Conservation (phyloP, 352 stramenopile genomes). For the Thalassiosira allenii region DNA sequence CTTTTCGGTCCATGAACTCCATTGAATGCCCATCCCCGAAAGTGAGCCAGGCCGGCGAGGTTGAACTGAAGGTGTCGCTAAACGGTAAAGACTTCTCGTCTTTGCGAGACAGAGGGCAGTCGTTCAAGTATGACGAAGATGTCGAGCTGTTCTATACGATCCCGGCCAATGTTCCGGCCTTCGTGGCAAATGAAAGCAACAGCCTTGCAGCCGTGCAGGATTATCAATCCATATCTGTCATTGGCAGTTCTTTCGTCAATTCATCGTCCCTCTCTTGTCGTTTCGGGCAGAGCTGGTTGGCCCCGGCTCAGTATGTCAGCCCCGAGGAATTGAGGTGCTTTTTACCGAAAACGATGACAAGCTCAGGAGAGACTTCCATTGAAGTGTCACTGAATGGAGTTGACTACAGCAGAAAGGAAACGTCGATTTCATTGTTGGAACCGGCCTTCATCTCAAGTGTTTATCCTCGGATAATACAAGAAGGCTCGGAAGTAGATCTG, state of each 20-base stretch:
- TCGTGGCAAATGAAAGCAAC: neutral
- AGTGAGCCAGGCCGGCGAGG: conserved; percentile 18
- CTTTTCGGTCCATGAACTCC: conserved; percentile 43
- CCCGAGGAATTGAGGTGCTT: conserved; percentile 54
- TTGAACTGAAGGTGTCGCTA: conserved; percentile 56
- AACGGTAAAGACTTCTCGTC: conserved; percentile 53
- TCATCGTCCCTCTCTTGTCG: conserved; percentile 52
- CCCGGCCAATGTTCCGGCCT: conserved; percentile 45
- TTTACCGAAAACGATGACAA: conserved; percentile 26
- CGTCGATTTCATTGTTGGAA: conserved; percentile 83
- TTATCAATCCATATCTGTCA: conserved; percentile 45
- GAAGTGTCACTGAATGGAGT: conserved; percentile 59
- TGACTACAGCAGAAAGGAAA: conserved; percentile 88
- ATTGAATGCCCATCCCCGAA: conserved; percentile 59
- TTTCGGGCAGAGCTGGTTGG: conserved; percentile 52
- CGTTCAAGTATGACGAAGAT: conserved; percentile 62
- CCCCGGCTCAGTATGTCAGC: conserved; percentile 43
- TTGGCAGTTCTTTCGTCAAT: conserved; percentile 64
- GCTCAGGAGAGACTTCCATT: conserved; percentile 38
- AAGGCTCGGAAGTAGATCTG: conserved; percentile 84
- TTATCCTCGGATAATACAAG: conserved; percentile 55
- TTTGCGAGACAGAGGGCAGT: no score
- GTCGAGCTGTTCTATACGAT: conserved; percentile 39
- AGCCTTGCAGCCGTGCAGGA: neutral
- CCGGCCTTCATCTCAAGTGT: conserved; percentile 74